Base-by-base conservation (phyloP, 495 filamentous ascomycete species). In the Hypoxylon fuscum region DNA sequence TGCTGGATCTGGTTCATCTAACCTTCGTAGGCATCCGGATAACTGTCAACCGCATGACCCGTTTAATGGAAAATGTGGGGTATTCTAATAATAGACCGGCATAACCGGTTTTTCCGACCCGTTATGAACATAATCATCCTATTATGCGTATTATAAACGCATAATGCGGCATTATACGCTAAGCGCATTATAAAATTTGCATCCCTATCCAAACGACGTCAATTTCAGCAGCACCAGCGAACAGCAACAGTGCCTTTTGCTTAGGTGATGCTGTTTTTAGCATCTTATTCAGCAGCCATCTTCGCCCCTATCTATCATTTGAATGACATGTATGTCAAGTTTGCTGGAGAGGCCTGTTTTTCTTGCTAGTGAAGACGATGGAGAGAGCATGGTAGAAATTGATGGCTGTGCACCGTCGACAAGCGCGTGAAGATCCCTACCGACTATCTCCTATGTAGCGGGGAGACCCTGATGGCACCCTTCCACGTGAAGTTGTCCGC, bases 401-500 rank as follows among this genome's bases (percentile, higher is more conserved):
- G 40, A 41, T 41, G 50, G 49, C 43, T 47, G 56, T 54, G 51
- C 37, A 52, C 46, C 29, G 52, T 45, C 55, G 15, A 21, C 53
- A 44, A 25, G 37, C 44, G 47, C 43, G 25, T 46, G 55, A 51
- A 50, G 44, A 57, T 61, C 51, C 20, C 31, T 66, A 43, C 52
- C 51, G 2, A 34, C 40, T 51, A 11, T n/a, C 35, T 41, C 23
- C 23, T 29, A 25, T 21, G 46, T 45, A 57, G 51, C 62, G 56
- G 46, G 58, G 57, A 57, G 56, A 66, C 57, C 63, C 48, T 62
- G 63, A 66, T 58, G 63, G 57, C 47, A 62, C 52, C 41, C 50
- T 51, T 61, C 63, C 63, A 66, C 63, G 57, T 62, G 63, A 66
- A 38, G 32, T 53, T 31, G 62, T 45, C 45, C 56, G 45, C 46